Evolutionary conservation across 495 filamentous ascomycete genomes (phyloP).

Genomic region (Penicillium canescens): DNA sequence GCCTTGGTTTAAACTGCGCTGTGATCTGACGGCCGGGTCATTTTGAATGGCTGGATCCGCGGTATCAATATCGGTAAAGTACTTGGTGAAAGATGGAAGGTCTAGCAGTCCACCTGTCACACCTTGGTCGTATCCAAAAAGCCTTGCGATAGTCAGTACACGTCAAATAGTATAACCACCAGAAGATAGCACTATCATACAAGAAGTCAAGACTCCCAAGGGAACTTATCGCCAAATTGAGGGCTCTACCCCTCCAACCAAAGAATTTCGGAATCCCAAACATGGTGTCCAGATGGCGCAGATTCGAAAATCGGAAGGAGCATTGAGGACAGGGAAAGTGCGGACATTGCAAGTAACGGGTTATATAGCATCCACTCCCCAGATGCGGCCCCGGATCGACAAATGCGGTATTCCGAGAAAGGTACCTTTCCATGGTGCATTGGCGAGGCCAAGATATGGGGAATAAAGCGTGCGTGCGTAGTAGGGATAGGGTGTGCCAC

Average conservation of each 20-base stretch:
- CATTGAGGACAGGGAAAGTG: neutral
- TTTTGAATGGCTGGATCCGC: constrained; percentile 7
- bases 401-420: constrained; percentile 26
- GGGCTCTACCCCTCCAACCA: constrained; percentile 60
- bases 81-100: constrained; percentile 49
- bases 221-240: constrained; percentile 66
- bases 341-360: constrained; percentile 8
- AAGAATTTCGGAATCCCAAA: constrained; percentile 52
- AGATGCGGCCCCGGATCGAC: constrained; percentile 13
- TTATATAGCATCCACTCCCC: constrained; percentile 20
- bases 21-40: constrained; percentile 6
- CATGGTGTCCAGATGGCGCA: constrained; percentile 27
- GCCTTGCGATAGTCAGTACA: constrained; percentile 18
- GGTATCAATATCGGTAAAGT: constrained; percentile 47
- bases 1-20: constrained; percentile 42
- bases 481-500: constrained; percentile 18
- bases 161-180: neutral
- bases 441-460: constrained; percentile 24
- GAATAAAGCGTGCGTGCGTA: constrained; percentile 13
- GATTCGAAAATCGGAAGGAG: constrained; percentile 9
- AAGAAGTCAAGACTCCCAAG: constrained; percentile 71
- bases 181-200: constrained; percentile 15
- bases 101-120: constrained; percentile 59
- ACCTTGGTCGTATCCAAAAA: constrained; percentile 58
- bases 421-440: constrained; percentile 3